Conservation (phyloP, 352 stramenopile genomes). For the Phytophthora constricta region DNA sequence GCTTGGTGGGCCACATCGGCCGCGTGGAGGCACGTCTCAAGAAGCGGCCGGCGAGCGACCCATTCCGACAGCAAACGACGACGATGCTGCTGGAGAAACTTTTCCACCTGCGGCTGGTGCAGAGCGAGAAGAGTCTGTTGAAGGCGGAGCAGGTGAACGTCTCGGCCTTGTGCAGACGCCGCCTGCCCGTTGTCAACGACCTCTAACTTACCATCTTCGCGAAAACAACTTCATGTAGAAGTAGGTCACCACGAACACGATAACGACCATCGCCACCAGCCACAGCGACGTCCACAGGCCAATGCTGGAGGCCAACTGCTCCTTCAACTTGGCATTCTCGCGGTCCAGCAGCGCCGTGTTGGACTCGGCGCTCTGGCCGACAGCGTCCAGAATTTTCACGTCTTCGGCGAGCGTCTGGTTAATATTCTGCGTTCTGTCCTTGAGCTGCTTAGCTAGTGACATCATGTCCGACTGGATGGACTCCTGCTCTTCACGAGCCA, state of each 20-base stretch:
- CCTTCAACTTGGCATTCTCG: conserved; percentile 65
- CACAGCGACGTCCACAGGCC: conserved; percentile 78
- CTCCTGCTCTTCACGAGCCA: conserved; percentile 69
- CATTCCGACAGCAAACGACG: conserved; percentile 97
- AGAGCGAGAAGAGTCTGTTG: conserved; percentile 96
- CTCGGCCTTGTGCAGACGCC: conserved; percentile 94
- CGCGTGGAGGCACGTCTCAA: conserved; percentile 96
- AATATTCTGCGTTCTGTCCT: conserved; percentile 76
- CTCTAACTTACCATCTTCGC: conserved; percentile 43
- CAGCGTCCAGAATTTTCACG: conserved; percentile 77
- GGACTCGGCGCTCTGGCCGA: conserved; percentile 72
- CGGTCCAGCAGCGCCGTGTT: conserved; percentile 68
- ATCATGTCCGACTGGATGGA: conserved; percentile 81
- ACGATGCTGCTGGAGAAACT: conserved; percentile 98
- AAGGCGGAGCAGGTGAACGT: conserved; percentile 98
- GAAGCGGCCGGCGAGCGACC: conserved; percentile 94
- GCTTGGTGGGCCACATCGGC: conserved; percentile 96
- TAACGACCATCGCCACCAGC: conserved; percentile 63
- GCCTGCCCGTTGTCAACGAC: conserved; percentile 97
- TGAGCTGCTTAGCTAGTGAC: conserved; percentile 71
- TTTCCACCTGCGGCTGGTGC: conserved; percentile 97
- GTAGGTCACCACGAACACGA: conserved; percentile 75
- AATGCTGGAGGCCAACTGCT: conserved; percentile 75
- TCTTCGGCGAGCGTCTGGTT: conserved; percentile 76
- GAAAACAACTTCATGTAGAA: conserved; percentile 86